phyloP scores from a whole-genome alignment of 345 rosid species.

The Carallia brachiata region DNA sequence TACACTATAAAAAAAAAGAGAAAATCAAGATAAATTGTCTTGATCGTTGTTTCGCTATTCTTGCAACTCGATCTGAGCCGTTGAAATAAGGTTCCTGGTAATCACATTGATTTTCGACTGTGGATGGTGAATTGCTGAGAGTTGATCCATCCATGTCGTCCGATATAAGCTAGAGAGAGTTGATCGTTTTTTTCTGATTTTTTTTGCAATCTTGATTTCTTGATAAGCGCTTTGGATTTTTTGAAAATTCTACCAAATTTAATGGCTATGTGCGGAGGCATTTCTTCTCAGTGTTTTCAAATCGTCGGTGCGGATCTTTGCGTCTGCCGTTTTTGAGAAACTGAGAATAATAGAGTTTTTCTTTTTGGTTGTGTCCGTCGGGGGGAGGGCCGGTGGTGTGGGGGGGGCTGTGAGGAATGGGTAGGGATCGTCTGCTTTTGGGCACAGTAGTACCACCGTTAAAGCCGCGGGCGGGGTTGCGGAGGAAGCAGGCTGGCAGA shows the following conservation, averaged over 20 bases:
- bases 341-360: background rate
- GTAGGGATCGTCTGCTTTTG: slow-evolving; percentile 65
- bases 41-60: too few species aligned
- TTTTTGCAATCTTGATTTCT: background rate
- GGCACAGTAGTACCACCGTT: slow-evolving; percentile 82
- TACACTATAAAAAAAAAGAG: too few species aligned
- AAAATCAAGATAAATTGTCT: too few species aligned
- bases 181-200: background rate
- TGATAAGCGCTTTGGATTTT: background rate
- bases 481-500: slow-evolving; percentile 95
- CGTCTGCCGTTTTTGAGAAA: slow-evolving; percentile 13
- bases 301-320: slow-evolving; percentile 12
- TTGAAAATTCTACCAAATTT: background rate
- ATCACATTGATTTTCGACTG: too few species aligned
- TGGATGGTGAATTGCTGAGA: too few species aligned
- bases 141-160: slow-evolving; percentile 76
- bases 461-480: slow-evolving; percentile 76
- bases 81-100: too few species aligned
- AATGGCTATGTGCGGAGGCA: slow-evolving; percentile 21
- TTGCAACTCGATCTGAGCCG: too few species aligned
- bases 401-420: slow-evolving; percentile 58
- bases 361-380: background rate
- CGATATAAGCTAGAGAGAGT: slow-evolving; percentile 67
- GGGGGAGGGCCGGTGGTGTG: slow-evolving; percentile 9
- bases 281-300: background rate